Percentiles rank a stretch among this genome's conserved stretches.
Evolutionary conservation across 2,329 filamentous ascomycete species (phyloP).

Genomic region (Alternaria sp.): DNA sequence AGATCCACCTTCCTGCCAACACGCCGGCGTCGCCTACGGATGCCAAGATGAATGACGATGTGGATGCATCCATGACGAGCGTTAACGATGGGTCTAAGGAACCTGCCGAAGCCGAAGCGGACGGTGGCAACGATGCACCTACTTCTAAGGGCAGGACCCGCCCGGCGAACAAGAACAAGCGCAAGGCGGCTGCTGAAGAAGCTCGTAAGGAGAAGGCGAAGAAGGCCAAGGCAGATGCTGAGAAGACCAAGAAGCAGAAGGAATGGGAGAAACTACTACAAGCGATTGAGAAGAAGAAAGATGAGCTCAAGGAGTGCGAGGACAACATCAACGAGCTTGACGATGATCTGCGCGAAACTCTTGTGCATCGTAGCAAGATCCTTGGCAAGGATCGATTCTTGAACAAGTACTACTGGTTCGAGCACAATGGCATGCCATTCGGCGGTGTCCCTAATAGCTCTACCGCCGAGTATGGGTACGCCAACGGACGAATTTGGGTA

Average conservation of each 20-base stretch:
- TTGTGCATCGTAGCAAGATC: conserved; percentile 87
- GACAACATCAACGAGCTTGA: conserved; percentile 85
- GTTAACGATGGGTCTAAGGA: conserved; percentile 68
- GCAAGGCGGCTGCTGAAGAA: conserved; percentile 71
- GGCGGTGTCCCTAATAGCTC: conserved; percentile 86
- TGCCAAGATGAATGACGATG: conserved; percentile 59
- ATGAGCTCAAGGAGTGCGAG: conserved; percentile 79
- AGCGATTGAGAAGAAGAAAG: conserved; percentile 87
- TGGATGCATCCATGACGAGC: conserved; percentile 64
- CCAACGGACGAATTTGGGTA: conserved; percentile 94
- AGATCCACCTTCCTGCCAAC: conserved; percentile 75
- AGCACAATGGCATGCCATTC: conserved; percentile 97
- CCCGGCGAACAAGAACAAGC: conserved; percentile 70
- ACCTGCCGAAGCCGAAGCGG: conserved; percentile 70
- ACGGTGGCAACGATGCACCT: conserved; percentile 57
- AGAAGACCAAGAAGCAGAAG: conserved; percentile 75
- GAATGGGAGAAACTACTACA: conserved; percentile 87
- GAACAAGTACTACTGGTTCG: conserved; percentile 99
- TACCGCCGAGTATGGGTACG: conserved; percentile 84
- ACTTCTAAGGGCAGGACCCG: conserved; percentile 65
- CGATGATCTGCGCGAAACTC: conserved; percentile 90
- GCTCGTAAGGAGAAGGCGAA: conserved; percentile 71
- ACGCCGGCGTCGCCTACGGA: conserved; percentile 67
- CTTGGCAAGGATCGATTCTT: conserved; percentile 96
- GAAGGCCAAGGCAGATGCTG: conserved; percentile 65